Evolutionary conservation across 495 filamentous ascomycete genomes (phyloP), one percentile per base, ranked within the genome.

Genomic region (Durotheca rogersii): DNA sequence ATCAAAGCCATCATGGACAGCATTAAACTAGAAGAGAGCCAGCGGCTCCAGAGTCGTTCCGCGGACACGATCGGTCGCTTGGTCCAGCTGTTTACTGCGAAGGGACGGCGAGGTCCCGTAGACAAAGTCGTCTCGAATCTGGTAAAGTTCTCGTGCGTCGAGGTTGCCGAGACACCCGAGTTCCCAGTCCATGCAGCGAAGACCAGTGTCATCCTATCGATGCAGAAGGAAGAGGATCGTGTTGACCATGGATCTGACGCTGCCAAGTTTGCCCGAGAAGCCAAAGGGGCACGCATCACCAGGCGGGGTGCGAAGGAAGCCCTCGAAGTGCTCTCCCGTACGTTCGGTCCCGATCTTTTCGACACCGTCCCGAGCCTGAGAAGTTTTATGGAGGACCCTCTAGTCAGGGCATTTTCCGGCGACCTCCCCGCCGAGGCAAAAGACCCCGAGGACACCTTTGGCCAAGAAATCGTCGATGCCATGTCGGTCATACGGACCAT

Each of bases 1-100:
- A 96, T 98, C 71, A 95, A 95, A 70, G 86, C 82, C 14, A 87
- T 96, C 68, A 98, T 97, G 92, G 93, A 98, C 58, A 96, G 91
- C 63, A 82, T 97, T 66, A 97, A 97, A 72, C 80, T 82, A 21
- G 93, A 98, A 68, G 92, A 97, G 60, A 96, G 92, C 56, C 64
- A 86, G 25, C 89, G 95, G 54, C 75, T 98, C 29, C 93, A 98
- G 64, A 81, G 82, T 55, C 88, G 92, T 19, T 96, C 94, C 17
- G 89, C 90, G 6, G 78, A 76, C 5, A 88, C 90, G 11, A 83
- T 96, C 23, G 87, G 89, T 4, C 73, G 79, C 14, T 77, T 96
- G n/a, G 83, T 98, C n/a, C 81, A 86, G 49, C 77, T 90, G 18
- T 91, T 96, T 59, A 89, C 88, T 5, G 77, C 79, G 9, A 78